Evolutionary conservation across 306 rosid species (phyloP).

Genomic region (Begonia loranthoides): DNA sequence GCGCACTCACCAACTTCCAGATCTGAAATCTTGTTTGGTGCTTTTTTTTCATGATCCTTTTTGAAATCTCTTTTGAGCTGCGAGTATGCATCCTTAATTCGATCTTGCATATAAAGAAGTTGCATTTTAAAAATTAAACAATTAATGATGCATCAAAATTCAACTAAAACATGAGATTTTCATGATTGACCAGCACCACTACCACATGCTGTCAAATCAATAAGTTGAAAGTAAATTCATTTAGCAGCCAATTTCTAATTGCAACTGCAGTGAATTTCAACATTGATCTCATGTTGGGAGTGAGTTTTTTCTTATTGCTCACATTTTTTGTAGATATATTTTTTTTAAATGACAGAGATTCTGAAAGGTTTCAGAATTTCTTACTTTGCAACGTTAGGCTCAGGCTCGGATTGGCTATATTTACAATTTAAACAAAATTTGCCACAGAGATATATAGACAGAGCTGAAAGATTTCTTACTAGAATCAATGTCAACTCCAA

Average conservation of each 20-base stretch:
- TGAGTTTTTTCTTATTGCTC: no score
- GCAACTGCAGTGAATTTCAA: no score
- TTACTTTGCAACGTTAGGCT: no score
- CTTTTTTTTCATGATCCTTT: constrained; percentile 22
- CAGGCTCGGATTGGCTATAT: no score
- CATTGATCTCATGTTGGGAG: no score
- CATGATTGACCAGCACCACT: neutral
- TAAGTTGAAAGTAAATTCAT: neutral
- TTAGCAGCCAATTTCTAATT: no score
- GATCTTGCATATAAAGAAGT: constrained; percentile 31
- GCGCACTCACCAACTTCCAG: constrained; percentile 18
- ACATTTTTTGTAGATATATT: no score
- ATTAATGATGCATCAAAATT: neutral
- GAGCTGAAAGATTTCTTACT: constrained; percentile 25
- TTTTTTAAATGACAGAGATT: no score
- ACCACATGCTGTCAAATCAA: neutral
- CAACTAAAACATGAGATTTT: neutral
- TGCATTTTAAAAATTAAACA: neutral
- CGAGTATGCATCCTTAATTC: constrained; percentile 62
- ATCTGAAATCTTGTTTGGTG: constrained; percentile 21
- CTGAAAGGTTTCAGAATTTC: no score
- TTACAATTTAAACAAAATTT: no score
- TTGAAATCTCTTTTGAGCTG: constrained; percentile 40
- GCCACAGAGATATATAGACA: no score
- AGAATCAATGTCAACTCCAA: constrained; percentile 80